These are phyloP conservation scores for Apophysomyces sp. DNA, from an alignment of 371 early-diverging fungal genomes.

Conservation along the genomic window DNA sequence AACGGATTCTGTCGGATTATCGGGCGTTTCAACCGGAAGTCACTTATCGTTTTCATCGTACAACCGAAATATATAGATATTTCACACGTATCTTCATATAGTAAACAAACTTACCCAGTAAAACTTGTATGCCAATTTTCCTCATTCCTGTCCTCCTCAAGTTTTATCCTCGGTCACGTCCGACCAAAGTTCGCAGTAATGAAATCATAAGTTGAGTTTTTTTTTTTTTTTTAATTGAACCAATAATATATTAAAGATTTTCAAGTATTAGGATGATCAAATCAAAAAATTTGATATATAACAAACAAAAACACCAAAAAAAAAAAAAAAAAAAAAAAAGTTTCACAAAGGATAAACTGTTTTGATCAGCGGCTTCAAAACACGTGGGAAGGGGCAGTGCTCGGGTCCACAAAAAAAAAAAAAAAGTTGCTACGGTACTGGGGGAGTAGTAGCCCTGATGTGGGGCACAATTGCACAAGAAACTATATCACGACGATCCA, in stretches of 20 bases:
- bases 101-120: neutral
- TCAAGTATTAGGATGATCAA: neutral
- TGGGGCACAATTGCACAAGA: neutral
- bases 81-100: neutral
- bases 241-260: neutral
- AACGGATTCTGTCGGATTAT: neutral
- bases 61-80: neutral
- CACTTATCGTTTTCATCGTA: neutral
- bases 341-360: conserved; percentile 1
- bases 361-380: neutral
- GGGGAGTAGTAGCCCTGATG: neutral
- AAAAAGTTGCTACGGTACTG: neutral
- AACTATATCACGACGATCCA: neutral
- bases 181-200: neutral
- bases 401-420: neutral
- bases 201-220: neutral
- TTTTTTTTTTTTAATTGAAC: neutral
- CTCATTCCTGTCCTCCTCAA: neutral
- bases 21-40: neutral
- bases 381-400: neutral
- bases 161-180: neutral
- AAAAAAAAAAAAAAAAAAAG: neutral
- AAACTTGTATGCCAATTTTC: neutral
- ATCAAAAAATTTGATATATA: neutral
- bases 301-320: neutral